Evolutionary conservation across 805 yeast genomes (phyloP).

Genomic region (Yamadazyma akitaensis): DNA sequence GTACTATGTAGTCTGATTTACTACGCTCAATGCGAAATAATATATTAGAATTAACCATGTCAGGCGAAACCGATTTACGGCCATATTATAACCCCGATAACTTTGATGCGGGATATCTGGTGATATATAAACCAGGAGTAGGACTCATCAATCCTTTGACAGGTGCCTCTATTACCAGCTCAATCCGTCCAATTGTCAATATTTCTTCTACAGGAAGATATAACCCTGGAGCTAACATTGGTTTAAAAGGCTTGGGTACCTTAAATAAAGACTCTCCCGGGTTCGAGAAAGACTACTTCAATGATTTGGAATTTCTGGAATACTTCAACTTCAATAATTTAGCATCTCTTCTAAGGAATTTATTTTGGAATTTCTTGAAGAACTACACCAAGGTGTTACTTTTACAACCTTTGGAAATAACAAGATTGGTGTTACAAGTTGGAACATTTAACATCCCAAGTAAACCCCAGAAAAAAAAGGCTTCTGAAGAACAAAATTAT

Average conservation of each 20-base stretch:
- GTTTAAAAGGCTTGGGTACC: slow-evolving; percentile 9
- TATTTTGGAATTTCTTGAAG: slow-evolving; percentile 58
- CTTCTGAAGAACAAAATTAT: not conserved
- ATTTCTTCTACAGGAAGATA: slow-evolving; percentile 11
- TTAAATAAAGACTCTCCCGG: slow-evolving; percentile 10
- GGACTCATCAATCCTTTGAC: slow-evolving; percentile 53
- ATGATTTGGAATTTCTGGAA: slow-evolving; percentile 64
- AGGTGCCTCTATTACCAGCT: slow-evolving; percentile 31
- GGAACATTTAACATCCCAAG: slow-evolving; percentile 51
- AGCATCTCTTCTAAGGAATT: slow-evolving; percentile 52
- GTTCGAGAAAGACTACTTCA: slow-evolving; percentile 42
- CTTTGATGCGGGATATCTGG: slow-evolving; percentile 62
- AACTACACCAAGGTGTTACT: slow-evolving; percentile 67
- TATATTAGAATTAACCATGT: slow-evolving; percentile 1
- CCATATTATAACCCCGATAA: slow-evolving; percentile 71
- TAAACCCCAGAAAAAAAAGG: slow-evolving; percentile 13
- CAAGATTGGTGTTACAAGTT: slow-evolving; percentile 74
- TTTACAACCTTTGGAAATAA: slow-evolving; percentile 87
- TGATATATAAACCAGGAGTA: slow-evolving; percentile 56
- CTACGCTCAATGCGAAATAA: not conserved
- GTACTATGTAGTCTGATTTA: not conserved
- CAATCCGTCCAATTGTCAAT: slow-evolving; percentile 19
- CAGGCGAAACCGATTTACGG: slow-evolving; percentile 34
- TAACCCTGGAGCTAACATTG: slow-evolving; percentile 15
- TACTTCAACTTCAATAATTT: slow-evolving; percentile 59